phyloP scores from a whole-genome alignment of 2,329 filamentous ascomycete genomes.

The Stachybotrys chartarum region DNA sequence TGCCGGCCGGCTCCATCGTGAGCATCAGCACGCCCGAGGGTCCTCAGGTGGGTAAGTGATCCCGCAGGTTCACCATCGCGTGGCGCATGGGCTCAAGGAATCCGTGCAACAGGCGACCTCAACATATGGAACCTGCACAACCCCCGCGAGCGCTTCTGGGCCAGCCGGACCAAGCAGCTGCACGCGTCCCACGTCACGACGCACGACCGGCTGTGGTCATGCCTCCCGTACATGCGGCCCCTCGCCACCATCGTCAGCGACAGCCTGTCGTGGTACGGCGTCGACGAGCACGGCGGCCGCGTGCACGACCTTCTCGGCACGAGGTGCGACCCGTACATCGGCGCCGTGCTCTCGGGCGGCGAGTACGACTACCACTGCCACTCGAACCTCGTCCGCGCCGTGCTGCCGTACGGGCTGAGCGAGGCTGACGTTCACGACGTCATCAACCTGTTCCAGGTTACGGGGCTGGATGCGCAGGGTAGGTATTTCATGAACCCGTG shows the following conservation, averaged over 20 bases:
- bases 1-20: constrained; percentile 60
- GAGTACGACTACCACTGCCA: constrained; percentile 79
- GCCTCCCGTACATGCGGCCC: constrained; percentile 68
- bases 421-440: constrained; percentile 80
- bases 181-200: constrained; percentile 68
- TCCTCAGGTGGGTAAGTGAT: constrained; percentile 57
- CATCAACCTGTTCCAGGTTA: constrained; percentile 81
- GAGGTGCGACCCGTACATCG: constrained; percentile 79
- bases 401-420: constrained; percentile 58
- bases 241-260: constrained; percentile 65
- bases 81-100: not conserved
- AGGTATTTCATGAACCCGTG: constrained; percentile 69
- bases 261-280: constrained; percentile 54
- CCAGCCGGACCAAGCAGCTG: constrained; percentile 68
- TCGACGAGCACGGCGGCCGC: constrained; percentile 55
- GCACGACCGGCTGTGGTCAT: constrained; percentile 70
- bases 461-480: constrained; percentile 63
- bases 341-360: constrained; percentile 61
- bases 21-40: constrained; percentile 70
- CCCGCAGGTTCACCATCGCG: no score
- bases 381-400: constrained; percentile 69
- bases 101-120: constrained; percentile 50
- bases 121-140: constrained; percentile 77
- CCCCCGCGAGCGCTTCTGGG: constrained; percentile 77
- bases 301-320: constrained; percentile 78